These are phyloP conservation scores for Camellia oleifera DNA, from an alignment of 179 eudicot genomes.

Conservation along the genomic window DNA sequence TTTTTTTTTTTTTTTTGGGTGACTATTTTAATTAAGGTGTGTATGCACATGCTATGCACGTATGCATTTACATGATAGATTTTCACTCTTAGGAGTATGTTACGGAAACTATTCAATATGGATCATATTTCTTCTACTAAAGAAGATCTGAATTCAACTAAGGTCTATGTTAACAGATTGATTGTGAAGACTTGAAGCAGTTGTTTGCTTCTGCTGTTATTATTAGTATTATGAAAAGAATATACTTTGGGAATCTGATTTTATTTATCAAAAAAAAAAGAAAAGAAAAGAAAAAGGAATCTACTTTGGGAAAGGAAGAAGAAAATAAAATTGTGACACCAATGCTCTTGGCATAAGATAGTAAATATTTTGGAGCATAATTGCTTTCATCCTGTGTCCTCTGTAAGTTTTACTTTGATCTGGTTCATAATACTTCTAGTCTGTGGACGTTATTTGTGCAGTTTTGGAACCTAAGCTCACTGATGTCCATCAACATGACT, in stretches of 20 bases:
- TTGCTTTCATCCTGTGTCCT: neutral
- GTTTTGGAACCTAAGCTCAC: no score
- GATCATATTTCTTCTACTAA: neutral
- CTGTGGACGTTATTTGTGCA: no score
- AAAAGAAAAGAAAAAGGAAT: no score
- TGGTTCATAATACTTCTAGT: neutral
- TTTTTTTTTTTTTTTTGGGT: no score
- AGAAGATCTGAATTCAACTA: neutral
- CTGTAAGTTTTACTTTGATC: neutral
- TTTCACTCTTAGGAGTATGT: constrained; percentile 3
- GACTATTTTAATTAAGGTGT: neutral
- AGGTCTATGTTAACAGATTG: neutral
- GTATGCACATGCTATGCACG: neutral
- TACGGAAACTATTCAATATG: neutral
- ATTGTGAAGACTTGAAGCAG: neutral
- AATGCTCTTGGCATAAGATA: neutral
- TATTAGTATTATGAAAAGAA: neutral
- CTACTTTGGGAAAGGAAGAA: neutral
- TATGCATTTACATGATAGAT: neutral
- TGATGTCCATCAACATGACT: no score
- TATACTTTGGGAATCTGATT: no score
- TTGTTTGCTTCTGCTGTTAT: neutral
- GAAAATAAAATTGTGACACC: neutral
- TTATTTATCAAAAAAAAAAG: no score
- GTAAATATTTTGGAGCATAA: constrained; percentile 3